Conservation (phyloP, 2,329 filamentous ascomycete genomes). For the Raffaelea deltoideospora region DNA sequence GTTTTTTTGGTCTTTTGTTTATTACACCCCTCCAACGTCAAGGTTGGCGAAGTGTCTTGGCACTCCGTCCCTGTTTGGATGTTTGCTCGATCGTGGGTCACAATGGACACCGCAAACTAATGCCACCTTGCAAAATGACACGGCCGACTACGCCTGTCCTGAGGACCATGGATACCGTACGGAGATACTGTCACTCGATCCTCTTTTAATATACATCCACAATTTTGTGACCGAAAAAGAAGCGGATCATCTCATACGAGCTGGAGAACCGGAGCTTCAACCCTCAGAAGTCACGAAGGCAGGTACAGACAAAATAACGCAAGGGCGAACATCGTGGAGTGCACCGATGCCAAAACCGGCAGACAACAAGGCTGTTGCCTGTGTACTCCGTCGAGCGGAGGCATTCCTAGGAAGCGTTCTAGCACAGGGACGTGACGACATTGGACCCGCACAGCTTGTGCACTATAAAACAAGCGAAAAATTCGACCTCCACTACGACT, state of each 20-base stretch:
- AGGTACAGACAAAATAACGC: constrained; percentile 13
- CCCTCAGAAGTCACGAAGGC: constrained; percentile 19
- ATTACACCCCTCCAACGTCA: too few relatives aligned
- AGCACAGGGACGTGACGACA: constrained; percentile 17
- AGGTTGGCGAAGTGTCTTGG: too few relatives aligned
- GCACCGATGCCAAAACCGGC: constrained; percentile 16
- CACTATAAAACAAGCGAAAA: constrained; percentile 20
- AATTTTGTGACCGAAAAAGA: constrained; percentile 19
- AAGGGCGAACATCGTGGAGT: constrained; percentile 19
- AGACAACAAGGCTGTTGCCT: constrained; percentile 16
- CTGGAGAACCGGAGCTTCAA: constrained; percentile 16
- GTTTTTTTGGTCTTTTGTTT: too few relatives aligned
- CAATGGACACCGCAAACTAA: too few relatives aligned
- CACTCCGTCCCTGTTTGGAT: too few relatives aligned
- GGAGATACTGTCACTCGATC: constrained; percentile 21
- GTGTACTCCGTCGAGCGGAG: constrained; percentile 18
- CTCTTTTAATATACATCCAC: constrained; percentile 23
- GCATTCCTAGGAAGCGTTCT: constrained; percentile 20
- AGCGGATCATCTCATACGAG: constrained; percentile 15
- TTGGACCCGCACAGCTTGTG: constrained; percentile 22
- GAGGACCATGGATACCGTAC: constrained; percentile 17
- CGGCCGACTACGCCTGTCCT: constrained; percentile 1
- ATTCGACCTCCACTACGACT: constrained; percentile 23
- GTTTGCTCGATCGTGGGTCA: too few relatives aligned
- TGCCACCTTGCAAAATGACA: too few relatives aligned